A percentile compares a stretch with the other conserved stretches of the same genome.
These are phyloP conservation scores for Crucihimalaya himalaica DNA, from an alignment of 345 rosid species.

Conservation along the genomic window DNA sequence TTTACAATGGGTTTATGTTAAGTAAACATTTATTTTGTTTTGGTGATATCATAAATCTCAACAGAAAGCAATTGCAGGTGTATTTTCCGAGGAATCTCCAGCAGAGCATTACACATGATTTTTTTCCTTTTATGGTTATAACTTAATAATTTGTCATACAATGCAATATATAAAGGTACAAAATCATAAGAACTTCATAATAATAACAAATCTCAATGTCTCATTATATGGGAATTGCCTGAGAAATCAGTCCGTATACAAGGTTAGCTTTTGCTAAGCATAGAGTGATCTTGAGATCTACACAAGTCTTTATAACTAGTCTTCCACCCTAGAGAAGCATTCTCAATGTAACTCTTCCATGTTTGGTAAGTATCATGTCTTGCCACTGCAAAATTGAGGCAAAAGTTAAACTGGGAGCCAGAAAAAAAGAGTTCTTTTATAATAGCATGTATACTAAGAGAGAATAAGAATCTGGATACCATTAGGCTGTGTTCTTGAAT, in stretches of 20 bases:
- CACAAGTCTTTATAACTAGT: not conserved
- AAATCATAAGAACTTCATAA: not conserved
- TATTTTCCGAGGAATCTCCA: not conserved
- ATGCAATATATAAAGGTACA: not conserved
- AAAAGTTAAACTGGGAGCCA: not conserved
- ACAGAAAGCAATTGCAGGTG: not conserved
- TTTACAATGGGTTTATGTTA: not conserved
- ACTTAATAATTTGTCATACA: not conserved
- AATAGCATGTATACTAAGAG: not conserved
- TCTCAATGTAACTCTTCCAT: not conserved
- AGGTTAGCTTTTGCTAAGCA: slow-evolving; percentile 17
- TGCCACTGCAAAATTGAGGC: slow-evolving; percentile 17
- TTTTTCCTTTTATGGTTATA: not conserved
- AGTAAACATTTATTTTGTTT: not conserved
- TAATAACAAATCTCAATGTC: not conserved
- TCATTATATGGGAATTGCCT: not conserved
- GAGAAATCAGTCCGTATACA: not conserved
- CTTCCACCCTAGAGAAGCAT: slow-evolving; percentile 15
- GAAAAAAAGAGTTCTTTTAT: slow-evolving; percentile 42
- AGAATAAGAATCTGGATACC: slow-evolving; percentile 13
- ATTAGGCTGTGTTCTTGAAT: slow-evolving; percentile 35
- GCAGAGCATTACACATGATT: not conserved
- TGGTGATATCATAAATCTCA: slow-evolving; percentile 1
- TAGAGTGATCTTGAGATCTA: slow-evolving; percentile 13
- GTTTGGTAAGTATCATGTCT: not conserved